Base-by-base conservation (phyloP, 2,329 filamentous ascomycete genomes). In the Escovopsis sp. region DNA sequence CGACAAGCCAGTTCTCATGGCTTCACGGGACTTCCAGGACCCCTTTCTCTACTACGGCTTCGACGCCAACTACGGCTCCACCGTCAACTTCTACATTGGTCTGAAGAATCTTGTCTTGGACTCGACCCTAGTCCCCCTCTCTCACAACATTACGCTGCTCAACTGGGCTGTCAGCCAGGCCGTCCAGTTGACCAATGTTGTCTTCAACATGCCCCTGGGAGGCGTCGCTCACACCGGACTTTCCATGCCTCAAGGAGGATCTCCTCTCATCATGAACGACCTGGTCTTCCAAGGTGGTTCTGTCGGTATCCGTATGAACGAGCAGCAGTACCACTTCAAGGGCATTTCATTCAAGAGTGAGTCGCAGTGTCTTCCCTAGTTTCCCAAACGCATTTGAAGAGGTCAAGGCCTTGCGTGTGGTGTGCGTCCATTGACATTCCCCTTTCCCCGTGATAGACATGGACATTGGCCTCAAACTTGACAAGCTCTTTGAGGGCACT, bases 241-340 rank as follows among this genome's bases (percentile, higher is more conserved):
- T 29, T 53, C 55, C 12, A 58, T 59, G 43, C 57, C 56, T 24
- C 51, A 61, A 31, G 57, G 59, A 9, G 58, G 57, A 24, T 57
- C 54, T 2, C 52, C 55, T 2, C 50, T 53, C 9, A 48, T 57
- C 33, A 57, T 61, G 31, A 52, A 54, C 35, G 57, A 60, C 40
- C 37, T 54, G 48, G 48, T 47, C 10, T 57, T 60, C 47, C 51
- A 51, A n/a, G 59, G 53, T 29, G 59, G 57, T 10, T 47, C 48
- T 15, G 48, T 59, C 14, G 59, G 57, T 5, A 50, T 61, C 24
- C 44, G 48, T 27, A 46, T 57, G 20, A 51, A 48, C 2, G 57
- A 54, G 41, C 56, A 61, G 50, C 57, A 60, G 46, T 61, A 59
- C 38, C 49, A 57, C 15, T 53, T 61, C 42, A 62, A 61, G 43